These are phyloP conservation scores for Zostera marina DNA, from an alignment of 116 monocot genomes.

Conservation along the genomic window DNA sequence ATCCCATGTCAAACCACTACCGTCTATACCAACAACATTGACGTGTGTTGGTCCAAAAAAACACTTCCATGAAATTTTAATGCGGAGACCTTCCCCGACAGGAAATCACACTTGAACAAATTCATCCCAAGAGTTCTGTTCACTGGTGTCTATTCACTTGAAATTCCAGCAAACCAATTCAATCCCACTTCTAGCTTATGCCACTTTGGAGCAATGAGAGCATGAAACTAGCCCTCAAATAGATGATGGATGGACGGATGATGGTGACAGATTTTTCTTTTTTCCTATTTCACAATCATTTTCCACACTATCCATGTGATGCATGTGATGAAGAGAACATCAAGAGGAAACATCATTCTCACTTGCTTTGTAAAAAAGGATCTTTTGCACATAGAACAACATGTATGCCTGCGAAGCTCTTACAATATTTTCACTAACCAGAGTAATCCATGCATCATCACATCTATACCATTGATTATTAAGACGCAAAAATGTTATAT, in stretches of 20 bases:
- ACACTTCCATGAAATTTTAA: not conserved
- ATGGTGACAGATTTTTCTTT: not conserved
- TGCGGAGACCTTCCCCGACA: not conserved
- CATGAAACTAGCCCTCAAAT: not conserved
- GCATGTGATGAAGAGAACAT: not conserved
- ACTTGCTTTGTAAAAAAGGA: slow-evolving; percentile 50
- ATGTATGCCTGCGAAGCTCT: slow-evolving; percentile 74
- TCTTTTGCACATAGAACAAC: slow-evolving; percentile 75
- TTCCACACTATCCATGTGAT: not conserved
- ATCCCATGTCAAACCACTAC: not conserved
- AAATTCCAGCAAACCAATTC: not conserved
- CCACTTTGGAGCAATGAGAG: not conserved
- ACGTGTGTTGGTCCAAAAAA: not conserved
- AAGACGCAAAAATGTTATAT: slow-evolving; percentile 51
- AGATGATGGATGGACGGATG: too few relatives aligned
- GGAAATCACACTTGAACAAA: not conserved
- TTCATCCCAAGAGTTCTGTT: not conserved
- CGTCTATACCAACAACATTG: too few relatives aligned
- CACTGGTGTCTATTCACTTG: not conserved
- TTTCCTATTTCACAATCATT: not conserved
- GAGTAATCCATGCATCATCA: slow-evolving; percentile 71
- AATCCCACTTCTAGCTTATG: too few relatives aligned
- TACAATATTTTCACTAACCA: slow-evolving; percentile 46
- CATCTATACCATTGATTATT: slow-evolving; percentile 73
- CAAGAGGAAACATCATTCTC: slow-evolving; percentile 15